These are phyloP conservation scores for Coriaria nepalensis DNA, from an alignment of 306 rosid species.

Conservation along the genomic window DNA sequence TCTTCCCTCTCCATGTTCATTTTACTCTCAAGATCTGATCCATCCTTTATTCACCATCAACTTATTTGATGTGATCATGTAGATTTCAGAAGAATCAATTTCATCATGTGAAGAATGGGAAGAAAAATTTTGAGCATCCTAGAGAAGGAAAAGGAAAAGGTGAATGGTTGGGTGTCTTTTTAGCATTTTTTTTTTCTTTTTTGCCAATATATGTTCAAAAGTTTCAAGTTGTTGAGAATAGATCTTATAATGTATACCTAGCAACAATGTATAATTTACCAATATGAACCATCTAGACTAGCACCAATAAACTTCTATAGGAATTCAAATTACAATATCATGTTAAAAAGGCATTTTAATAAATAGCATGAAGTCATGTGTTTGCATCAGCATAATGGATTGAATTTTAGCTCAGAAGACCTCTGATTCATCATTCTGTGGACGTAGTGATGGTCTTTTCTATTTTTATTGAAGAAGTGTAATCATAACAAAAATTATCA, in stretches of 20 bases:
- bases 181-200: neutral
- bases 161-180: slow-evolving; percentile 19
- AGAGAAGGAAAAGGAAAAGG: slow-evolving; percentile 44
- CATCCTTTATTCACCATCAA: slow-evolving; percentile 5
- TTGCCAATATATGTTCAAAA: too few species aligned
- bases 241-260: too few species aligned
- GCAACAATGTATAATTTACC: too few species aligned
- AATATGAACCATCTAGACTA: too few species aligned
- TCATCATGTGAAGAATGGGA: slow-evolving; percentile 35
- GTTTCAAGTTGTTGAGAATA: too few species aligned
- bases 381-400: too few species aligned
- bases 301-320: too few species aligned
- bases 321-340: too few species aligned
- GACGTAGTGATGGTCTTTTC: neutral
- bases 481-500: slow-evolving; percentile 17
- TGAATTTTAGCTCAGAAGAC: too few species aligned
- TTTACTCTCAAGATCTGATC: slow-evolving; percentile 5
- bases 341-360: too few species aligned
- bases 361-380: too few species aligned
- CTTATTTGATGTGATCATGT: slow-evolving; percentile 12
- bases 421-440: neutral
- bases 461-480: neutral
- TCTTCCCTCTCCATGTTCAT: slow-evolving; percentile 7
- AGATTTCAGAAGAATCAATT: slow-evolving; percentile 65
- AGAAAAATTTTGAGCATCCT: slow-evolving; percentile 26